A percentile compares a stretch with the other conserved stretches of the same genome.
These are phyloP conservation scores for Boletus sensibilis DNA, from an alignment of 768 basidiomycete genomes.

Conservation along the genomic window DNA sequence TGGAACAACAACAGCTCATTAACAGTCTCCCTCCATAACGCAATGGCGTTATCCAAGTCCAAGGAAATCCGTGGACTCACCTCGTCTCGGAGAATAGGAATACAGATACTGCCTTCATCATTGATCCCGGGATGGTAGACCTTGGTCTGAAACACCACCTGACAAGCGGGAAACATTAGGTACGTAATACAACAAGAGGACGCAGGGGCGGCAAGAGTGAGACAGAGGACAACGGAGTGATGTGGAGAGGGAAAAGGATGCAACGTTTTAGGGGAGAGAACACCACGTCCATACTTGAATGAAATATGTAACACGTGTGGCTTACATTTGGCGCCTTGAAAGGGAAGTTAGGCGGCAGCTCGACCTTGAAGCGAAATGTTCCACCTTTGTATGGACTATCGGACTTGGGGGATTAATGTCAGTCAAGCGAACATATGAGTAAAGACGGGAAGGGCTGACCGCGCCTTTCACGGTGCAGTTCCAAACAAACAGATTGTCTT, in stretches of 20 bases:
- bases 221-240: not conserved
- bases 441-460: constrained; percentile 41
- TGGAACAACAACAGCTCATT: not conserved
- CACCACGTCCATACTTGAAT: not conserved
- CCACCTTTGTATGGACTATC: constrained; percentile 84
- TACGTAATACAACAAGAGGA: constrained; percentile 19
- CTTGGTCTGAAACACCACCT: constrained; percentile 85
- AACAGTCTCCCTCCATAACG: constrained; percentile 1
- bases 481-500: constrained; percentile 77
- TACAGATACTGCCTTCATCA: constrained; percentile 83
- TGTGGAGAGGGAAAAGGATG: not conserved
- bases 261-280: constrained; percentile 22
- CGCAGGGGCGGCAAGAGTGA: not conserved
- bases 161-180: constrained; percentile 7
- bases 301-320: constrained; percentile 6
- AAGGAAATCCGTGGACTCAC: constrained; percentile 39
- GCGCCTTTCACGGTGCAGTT: constrained; percentile 73
- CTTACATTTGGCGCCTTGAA: constrained; percentile 82
- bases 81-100: constrained; percentile 81
- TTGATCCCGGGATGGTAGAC: constrained; percentile 92
- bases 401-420: constrained; percentile 40
- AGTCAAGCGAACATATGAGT: not conserved
- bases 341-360: constrained; percentile 78
- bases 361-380: constrained; percentile 70
- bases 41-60: not conserved